Evolutionary conservation across 2,329 filamentous ascomycete species (phyloP).

Genomic region (Exophiala calicioides): DNA sequence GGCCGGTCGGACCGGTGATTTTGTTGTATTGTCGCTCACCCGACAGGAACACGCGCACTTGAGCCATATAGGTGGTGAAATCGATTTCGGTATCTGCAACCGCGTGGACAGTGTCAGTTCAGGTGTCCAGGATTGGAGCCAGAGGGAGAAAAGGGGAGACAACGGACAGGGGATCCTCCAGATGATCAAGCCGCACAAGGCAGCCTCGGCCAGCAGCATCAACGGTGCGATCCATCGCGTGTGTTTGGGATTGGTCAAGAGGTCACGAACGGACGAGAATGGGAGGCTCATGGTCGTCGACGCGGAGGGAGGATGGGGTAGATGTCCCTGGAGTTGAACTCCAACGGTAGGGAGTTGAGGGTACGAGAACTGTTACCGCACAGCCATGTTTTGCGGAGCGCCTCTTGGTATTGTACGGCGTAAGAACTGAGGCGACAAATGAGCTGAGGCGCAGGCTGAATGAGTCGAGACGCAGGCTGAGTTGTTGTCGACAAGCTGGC

Average conservation of each 20-base stretch:
- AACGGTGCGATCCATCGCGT: constrained; percentile 65
- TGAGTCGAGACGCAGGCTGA: no score
- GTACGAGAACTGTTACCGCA: no score
- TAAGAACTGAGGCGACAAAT: not conserved
- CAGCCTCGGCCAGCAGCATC: constrained; percentile 69
- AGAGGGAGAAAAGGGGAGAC: not conserved
- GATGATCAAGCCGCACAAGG: constrained; percentile 73
- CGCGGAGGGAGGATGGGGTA: not conserved
- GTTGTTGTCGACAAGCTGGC: no score
- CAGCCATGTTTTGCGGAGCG: no score
- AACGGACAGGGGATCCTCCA: constrained; percentile 78
- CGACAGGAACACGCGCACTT: constrained; percentile 71
- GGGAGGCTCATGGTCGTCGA: constrained; percentile 37
- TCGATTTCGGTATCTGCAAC: constrained; percentile 86
- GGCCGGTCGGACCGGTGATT: constrained; percentile 85
- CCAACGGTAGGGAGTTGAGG: no score
- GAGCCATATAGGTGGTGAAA: constrained; percentile 96
- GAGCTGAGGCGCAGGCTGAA: not conserved
- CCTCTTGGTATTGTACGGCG: no score
- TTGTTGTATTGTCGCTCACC: constrained; percentile 87
- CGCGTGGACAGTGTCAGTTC: constrained; percentile 1
- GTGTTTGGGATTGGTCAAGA: constrained; percentile 58
- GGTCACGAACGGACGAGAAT: constrained; percentile 34
- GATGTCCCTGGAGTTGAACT: no score
- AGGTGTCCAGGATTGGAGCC: not conserved